Base-by-base conservation (phyloP, 2,329 filamentous ascomycete genomes). In the Fusarium buharicum region DNA sequence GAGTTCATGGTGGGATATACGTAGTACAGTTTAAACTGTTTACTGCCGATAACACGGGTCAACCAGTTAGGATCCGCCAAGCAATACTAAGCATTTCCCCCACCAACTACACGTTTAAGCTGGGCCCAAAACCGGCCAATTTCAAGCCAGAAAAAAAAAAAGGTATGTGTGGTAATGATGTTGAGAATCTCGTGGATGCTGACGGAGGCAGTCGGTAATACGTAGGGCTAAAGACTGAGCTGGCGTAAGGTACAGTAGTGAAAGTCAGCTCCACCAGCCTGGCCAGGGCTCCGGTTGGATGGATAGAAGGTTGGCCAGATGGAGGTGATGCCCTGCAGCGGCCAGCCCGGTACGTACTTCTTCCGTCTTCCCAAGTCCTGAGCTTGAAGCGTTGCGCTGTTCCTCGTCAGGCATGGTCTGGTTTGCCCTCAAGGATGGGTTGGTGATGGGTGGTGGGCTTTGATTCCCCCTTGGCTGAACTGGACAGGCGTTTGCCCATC, bases 221-320 rank as follows among this genome's bases (percentile, higher is more conserved):
- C 66, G 68, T 70, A 70, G 68, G 68, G 68, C 68, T 70, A 70
- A 69, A 46, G 59, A 62, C 65, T 69, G 58, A 68, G 62, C 62
- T 67, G 68, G 66, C 62, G 59, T 65, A n/a, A n/a, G n/a, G n/a
- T n/a, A n/a, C n/a, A n/a, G n/a, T n/a, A 55, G 40, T 60, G 48
- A 62, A 43, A 40, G 36, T 44, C 46, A 66, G 62, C 68, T 69
- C 68, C 68, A 70, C 67, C 54, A 65, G 62, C 63, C 36, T 62
- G 55, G 61, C 65, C 58, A 58, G 67, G 67, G 62, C 58, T 55
- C 50, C 56, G 56, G 59, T 66, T 65, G 65, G 62, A 67, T 69
- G 62, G 51, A 13, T 33, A 53, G 55, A 31, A 53, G 30, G 56
- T 48, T 64, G n/a, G n/a, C 54, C 62, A 28, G 9, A 54, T 64